These are phyloP conservation scores for Colletotrichum somersetense DNA, from an alignment of 2,329 filamentous ascomycete genomes.

Conservation along the genomic window DNA sequence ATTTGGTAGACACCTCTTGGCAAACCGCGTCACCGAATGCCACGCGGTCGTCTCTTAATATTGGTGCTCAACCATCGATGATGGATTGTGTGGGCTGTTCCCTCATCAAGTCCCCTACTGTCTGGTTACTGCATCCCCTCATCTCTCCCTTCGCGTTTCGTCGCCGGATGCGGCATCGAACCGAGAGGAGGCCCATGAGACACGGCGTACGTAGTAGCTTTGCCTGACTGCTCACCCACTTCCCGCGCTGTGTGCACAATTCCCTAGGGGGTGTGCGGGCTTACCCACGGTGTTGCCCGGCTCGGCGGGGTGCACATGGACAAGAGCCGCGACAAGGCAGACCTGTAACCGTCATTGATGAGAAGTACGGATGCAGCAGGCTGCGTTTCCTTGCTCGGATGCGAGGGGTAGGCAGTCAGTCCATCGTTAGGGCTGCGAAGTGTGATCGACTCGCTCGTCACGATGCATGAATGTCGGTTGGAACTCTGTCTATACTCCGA, in stretches of 20 bases:
- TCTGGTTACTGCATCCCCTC: background rate
- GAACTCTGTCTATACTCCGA: background rate
- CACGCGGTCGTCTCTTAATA: constrained; percentile 30
- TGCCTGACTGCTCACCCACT: constrained; percentile 8
- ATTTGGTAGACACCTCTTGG: constrained; percentile 25
- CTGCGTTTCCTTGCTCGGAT: background rate
- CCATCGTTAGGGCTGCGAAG: background rate
- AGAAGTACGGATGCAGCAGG: background rate
- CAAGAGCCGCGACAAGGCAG: background rate
- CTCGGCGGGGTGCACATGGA: background rate
- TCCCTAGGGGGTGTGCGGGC: background rate
- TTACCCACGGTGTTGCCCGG: background rate
- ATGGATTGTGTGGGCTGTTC: background rate
- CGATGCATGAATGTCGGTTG: constrained; percentile 1
- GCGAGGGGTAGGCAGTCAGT: background rate
- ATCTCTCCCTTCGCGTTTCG: background rate
- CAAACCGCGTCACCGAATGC: constrained; percentile 16
- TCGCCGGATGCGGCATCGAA: background rate
- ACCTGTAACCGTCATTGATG: background rate
- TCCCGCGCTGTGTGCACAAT: background rate
- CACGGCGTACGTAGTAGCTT: background rate
- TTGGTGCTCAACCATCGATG: background rate
- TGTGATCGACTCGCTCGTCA: background rate
- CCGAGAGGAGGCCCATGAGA: background rate
- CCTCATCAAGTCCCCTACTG: background rate